These are phyloP conservation scores for Backusella macrospora DNA, from an alignment of 192 early-diverging fungal species.

Conservation along the genomic window DNA sequence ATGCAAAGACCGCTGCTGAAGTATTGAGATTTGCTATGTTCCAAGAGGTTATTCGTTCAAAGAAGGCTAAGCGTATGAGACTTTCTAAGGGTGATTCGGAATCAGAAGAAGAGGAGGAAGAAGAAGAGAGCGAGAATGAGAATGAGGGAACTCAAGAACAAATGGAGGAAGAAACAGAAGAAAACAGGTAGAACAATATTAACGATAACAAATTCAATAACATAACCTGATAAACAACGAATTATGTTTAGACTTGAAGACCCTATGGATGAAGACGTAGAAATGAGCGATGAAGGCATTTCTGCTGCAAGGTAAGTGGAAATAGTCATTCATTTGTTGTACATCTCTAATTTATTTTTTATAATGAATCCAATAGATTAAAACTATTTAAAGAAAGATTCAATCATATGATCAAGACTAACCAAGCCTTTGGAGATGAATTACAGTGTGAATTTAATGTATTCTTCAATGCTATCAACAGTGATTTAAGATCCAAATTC, in stretches of 20 bases:
- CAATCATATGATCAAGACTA: conserved; percentile 40
- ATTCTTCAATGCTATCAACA: conserved; percentile 61
- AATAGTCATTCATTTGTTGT: background rate
- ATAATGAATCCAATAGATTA: conserved; percentile 22
- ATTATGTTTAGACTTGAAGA: background rate
- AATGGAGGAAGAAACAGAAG: conserved; percentile 20
- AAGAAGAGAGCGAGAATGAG: conserved; percentile 15
- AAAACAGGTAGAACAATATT: background rate
- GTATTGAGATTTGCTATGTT: conserved; percentile 91
- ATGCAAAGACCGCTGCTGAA: conserved; percentile 81
- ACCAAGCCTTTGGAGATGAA: conserved; percentile 55
- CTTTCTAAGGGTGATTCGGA: conserved; percentile 48
- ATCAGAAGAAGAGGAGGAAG: conserved; percentile 45
- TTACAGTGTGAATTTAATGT: conserved; percentile 54
- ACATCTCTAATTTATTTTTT: background rate
- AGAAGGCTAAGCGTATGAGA: conserved; percentile 51
- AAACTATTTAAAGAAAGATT: conserved; percentile 56
- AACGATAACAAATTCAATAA: background rate
- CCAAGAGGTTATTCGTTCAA: conserved; percentile 75
- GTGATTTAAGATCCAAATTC: conserved; percentile 48
- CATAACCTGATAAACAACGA: background rate
- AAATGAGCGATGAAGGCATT: conserved; percentile 24
- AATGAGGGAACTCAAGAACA: conserved; percentile 24
- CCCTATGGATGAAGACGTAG: conserved; percentile 34
- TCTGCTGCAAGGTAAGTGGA: conserved; percentile 24